Percentiles rank a stretch among this genome's conserved stretches.
Evolutionary conservation across 331 rosid species (phyloP).

Genomic region (Quercus phellos): DNA sequence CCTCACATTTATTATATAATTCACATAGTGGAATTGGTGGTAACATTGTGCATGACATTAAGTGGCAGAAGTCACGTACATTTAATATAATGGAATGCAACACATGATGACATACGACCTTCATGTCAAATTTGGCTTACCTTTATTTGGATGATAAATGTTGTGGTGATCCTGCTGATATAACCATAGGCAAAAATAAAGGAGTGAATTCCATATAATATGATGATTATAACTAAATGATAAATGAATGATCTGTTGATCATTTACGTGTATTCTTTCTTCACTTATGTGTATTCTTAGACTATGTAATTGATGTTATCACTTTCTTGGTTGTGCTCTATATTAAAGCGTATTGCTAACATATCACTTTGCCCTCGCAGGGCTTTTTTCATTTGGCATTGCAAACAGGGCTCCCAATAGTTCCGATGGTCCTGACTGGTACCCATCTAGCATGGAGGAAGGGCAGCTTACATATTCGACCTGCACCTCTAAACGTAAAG

Average conservation of each 20-base stretch:
- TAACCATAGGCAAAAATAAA: not conserved
- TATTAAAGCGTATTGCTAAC: not conserved
- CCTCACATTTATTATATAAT: not conserved
- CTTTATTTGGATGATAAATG: not conserved
- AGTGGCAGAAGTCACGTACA: not conserved
- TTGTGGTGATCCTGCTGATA: not conserved
- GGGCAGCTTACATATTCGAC: slow-evolving; percentile 46
- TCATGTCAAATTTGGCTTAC: not conserved
- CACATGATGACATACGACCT: not conserved
- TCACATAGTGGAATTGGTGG: not conserved
- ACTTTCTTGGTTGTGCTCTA: not conserved
- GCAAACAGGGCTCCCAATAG: slow-evolving; percentile 51
- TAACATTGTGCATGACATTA: not conserved
- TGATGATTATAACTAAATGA: not conserved
- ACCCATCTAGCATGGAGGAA: slow-evolving; percentile 62
- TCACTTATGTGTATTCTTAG: not conserved
- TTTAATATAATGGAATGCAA: not conserved
- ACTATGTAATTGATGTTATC: not conserved
- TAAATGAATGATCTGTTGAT: not conserved
- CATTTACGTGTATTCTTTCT: not conserved
- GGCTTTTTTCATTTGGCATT: slow-evolving; percentile 60
- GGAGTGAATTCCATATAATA: not conserved
- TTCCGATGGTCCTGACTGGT: slow-evolving; percentile 50
- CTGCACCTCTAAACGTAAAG: slow-evolving; percentile 39
- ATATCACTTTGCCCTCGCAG: slow-evolving; percentile 23